These are phyloP conservation scores for Linum usitatissimum DNA, from an alignment of 345 rosid species.

Conservation along the genomic window DNA sequence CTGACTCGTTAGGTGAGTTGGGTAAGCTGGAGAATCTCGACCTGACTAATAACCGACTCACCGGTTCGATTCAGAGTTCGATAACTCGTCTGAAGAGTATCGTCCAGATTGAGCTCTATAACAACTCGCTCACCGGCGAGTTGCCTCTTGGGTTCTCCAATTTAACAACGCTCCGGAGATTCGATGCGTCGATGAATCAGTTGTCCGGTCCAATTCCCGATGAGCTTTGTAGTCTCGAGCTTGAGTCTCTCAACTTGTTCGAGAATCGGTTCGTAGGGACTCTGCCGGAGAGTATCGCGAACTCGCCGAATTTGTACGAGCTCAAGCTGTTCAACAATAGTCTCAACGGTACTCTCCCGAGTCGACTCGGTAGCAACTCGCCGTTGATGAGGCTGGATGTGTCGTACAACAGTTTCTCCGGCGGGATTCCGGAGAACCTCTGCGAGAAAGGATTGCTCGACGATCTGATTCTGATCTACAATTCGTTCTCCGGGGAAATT, in stretches of 20 bases:
- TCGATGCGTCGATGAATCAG: slow-evolving; percentile 62
- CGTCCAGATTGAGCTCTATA: slow-evolving; percentile 58
- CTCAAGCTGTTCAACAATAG: slow-evolving; percentile 64
- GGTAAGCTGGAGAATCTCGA: slow-evolving; percentile 39
- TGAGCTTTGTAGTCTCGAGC: slow-evolving; percentile 45
- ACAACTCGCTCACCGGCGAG: slow-evolving; percentile 60
- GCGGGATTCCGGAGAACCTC: slow-evolving; percentile 46
- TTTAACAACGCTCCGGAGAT: slow-evolving; percentile 31
- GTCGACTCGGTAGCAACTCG: slow-evolving; percentile 52
- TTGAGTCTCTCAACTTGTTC: slow-evolving; percentile 50
- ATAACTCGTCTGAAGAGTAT: slow-evolving; percentile 35
- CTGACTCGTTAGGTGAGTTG: slow-evolving; percentile 30
- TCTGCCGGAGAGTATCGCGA: slow-evolving; percentile 52
- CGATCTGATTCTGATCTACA: slow-evolving; percentile 48
- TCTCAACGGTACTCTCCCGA: slow-evolving; percentile 55
- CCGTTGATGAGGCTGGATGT: slow-evolving; percentile 41
- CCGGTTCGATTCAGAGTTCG: slow-evolving; percentile 58
- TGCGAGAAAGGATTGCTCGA: slow-evolving; percentile 44
- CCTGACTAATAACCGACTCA: slow-evolving; percentile 38
- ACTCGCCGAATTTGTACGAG: slow-evolving; percentile 43
- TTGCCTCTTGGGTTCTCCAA: slow-evolving; percentile 43
- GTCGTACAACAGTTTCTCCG: slow-evolving; percentile 54
- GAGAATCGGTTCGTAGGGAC: slow-evolving; percentile 61
- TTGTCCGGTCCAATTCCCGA: slow-evolving; percentile 51
- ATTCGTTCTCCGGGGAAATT: slow-evolving; percentile 59